Percentiles rank a stretch among this genome's conserved stretches.
These are phyloP conservation scores for Blumeria graminis DNA, from an alignment of 2,329 filamentous ascomycete species.

Conservation along the genomic window DNA sequence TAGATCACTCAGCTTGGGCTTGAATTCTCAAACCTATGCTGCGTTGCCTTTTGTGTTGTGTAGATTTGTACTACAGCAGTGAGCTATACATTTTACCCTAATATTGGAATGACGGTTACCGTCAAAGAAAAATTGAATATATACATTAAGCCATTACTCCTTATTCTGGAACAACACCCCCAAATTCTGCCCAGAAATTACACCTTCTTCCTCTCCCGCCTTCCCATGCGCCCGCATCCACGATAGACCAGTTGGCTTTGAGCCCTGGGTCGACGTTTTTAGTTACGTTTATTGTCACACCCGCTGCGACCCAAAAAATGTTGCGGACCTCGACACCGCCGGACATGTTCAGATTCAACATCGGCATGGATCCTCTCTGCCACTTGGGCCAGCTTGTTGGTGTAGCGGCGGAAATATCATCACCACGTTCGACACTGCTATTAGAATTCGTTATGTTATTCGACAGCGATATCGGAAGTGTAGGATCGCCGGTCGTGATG, in stretches of 20 bases:
- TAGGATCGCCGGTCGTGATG: conserved; percentile 4
- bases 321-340: conserved; percentile 3
- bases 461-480: conserved; percentile 3
- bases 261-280: conserved; percentile 5
- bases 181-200: conserved; percentile 2
- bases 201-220: conserved; percentile 6
- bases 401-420: neutral
- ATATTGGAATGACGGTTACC: too few species aligned
- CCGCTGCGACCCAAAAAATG: neutral
- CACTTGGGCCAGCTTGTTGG: conserved; percentile 3
- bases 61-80: too few species aligned
- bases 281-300: conserved; percentile 4
- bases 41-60: too few species aligned
- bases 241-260: conserved; percentile 5
- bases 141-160: too few species aligned
- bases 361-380: conserved; percentile 1
- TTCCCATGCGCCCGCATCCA: conserved; percentile 6
- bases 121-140: too few species aligned
- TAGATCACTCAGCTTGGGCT: too few species aligned
- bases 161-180: too few species aligned
- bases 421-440: neutral
- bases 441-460: neutral
- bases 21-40: too few species aligned
- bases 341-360: conserved; percentile 7
- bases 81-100: too few species aligned